Base-by-base conservation (phyloP, 129 eudicot genomes). In the Flaveria trinervia region DNA sequence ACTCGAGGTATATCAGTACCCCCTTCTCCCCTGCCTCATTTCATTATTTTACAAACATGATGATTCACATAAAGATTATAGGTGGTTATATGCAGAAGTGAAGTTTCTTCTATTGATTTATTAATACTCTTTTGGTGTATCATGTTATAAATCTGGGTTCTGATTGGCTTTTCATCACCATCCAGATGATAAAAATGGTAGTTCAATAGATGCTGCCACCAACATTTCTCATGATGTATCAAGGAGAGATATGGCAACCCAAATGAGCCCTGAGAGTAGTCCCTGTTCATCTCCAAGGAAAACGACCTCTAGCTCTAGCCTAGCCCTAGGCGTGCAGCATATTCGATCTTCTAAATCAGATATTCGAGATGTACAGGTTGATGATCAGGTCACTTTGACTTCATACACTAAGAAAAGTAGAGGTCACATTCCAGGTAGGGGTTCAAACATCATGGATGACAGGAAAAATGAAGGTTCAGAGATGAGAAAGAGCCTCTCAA, bases 241-340 rank as follows among this genome's bases (percentile, higher is more conserved):
- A 68, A 85, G 98, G 75, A 90, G 98, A 77, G 98, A 93, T 84
- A 87, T 93, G 96, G 98, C 98, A 41, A 93, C 98, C 22, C 98
- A 93, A 71, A 93, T 93, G 98, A 93, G 98, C 83, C 98, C 97
- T 2, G 97, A 86, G 73, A 81, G 87, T 71, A 87, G 96, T 82
- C 81, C 82, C 11, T 73, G 43, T 28, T 88, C 96, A 41, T 93
- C 97, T 60, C 86, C 93, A 5, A 54, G 67, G 16, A 77, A 82
- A 48, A 78, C 64, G 22, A 85, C 80, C 20, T 85, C 91, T 41
- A 85, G 77, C 85, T 87, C 92, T 68, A 59, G 64, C 60, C 56
- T 83, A 56, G 86, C 89, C 45, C 43, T 84, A 49, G 91, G 87
- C 76, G 52, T 79, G 75, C 86, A 84, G 46, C 84, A 78, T 59